Evolutionary conservation across 495 filamentous ascomycete genomes (phyloP).

Genomic region (Immersiella caudata): DNA sequence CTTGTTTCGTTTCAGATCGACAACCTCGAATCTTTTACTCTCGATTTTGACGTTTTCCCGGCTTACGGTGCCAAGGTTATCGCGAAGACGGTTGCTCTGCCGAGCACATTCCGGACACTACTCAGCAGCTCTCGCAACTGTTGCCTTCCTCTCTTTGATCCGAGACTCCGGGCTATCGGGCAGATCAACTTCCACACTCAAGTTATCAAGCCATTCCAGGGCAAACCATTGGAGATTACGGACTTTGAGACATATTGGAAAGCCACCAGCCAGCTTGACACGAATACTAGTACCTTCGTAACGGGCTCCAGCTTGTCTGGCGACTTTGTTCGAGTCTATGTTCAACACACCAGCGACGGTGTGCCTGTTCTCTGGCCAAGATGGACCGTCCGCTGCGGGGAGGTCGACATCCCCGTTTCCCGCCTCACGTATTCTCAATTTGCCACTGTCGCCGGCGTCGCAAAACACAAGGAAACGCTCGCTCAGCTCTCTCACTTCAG

Average conservation of each 20-base stretch:
- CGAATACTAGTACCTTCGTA: constrained; percentile 67
- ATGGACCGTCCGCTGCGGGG: constrained; percentile 77
- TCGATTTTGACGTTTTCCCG: constrained; percentile 97
- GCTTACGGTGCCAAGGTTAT: constrained; percentile 97
- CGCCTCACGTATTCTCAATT: constrained; percentile 77
- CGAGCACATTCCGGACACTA: constrained; percentile 76
- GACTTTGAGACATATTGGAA: constrained; percentile 99
- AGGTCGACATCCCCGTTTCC: constrained; percentile 78
- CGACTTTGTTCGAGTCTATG: constrained; percentile 86
- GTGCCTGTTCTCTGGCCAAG: constrained; percentile 83
- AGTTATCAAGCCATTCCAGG: constrained; percentile 93
- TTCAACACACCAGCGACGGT: constrained; percentile 86
- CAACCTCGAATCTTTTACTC: constrained; percentile 84
- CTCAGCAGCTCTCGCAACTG: constrained; percentile 77
- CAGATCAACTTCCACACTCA: constrained; percentile 92
- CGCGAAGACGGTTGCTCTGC: constrained; percentile 88
- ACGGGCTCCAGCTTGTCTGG: constrained; percentile 94
- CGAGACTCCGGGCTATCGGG: constrained; percentile 88
- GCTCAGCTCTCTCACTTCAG: constrained; percentile 47
- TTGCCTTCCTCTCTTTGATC: constrained; percentile 88
- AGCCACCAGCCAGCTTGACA: constrained; percentile 87
- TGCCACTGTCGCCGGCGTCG: constrained; percentile 61
- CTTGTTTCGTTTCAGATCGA: constrained; percentile 95
- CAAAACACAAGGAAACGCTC: constrained; percentile 49
- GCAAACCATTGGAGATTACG: constrained; percentile 92